A percentile compares a stretch with the other conserved stretches of the same genome.
Conservation (phyloP, 2,329 filamentous ascomycete species). For the Apiospora malaysiana region DNA sequence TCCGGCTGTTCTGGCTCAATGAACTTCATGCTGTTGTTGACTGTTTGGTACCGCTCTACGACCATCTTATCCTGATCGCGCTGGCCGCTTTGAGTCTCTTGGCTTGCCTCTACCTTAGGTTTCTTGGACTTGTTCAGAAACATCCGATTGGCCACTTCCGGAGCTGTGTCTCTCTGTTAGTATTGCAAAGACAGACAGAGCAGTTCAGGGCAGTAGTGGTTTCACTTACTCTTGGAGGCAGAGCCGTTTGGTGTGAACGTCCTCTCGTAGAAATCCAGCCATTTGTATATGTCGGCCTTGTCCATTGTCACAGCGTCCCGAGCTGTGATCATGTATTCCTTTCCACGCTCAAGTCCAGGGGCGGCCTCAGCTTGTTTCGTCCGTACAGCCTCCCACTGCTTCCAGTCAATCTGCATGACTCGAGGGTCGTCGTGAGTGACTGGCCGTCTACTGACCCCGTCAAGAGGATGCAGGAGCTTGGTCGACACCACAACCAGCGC, state of each 20-base stretch:
- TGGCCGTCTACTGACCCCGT: conserved; percentile 58
- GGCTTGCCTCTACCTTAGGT: conserved; percentile 23
- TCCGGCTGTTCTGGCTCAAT: conserved; percentile 26
- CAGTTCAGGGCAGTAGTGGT: neutral
- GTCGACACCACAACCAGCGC: conserved; percentile 75
- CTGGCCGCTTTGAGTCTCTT: neutral
- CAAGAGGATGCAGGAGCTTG: conserved; percentile 81
- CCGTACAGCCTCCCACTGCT: conserved; percentile 65
- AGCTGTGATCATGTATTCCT: conserved; percentile 38
- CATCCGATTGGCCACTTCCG: neutral
- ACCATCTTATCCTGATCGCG: conserved; percentile 20
- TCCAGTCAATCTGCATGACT: conserved; percentile 73
- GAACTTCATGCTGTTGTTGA: conserved; percentile 30
- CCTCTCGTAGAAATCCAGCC: conserved; percentile 79
- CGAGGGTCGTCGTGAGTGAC: conserved; percentile 60
- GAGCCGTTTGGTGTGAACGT: conserved; percentile 56
- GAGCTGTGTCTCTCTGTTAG: conserved; percentile 21
- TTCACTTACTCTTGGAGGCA: conserved; percentile 43
- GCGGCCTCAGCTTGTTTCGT: conserved; percentile 34
- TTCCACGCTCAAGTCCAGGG: conserved; percentile 32
- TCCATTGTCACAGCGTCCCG: conserved; percentile 53
- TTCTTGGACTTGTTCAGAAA: conserved; percentile 4
- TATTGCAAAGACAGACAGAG: neutral
- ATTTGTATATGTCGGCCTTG: conserved; percentile 69
- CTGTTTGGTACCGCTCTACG: conserved; percentile 29